Conservation (phyloP, 108 stramenopile species). For the Bacterosira constricta region DNA sequence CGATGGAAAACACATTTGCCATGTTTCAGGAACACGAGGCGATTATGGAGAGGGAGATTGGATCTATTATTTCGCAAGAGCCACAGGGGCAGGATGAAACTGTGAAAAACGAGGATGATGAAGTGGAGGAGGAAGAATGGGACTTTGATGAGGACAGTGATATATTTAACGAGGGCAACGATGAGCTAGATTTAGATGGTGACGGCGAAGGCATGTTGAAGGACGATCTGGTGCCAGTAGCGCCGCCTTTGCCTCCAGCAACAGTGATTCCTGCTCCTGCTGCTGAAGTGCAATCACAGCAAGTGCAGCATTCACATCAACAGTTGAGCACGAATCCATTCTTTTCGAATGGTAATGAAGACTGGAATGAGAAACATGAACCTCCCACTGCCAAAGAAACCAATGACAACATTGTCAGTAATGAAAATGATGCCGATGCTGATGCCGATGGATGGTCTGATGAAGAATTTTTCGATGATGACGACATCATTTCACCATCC, state of each 20-base stretch:
- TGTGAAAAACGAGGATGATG: not conserved
- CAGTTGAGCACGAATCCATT: too few relatives aligned
- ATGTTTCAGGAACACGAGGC: not conserved
- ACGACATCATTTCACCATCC: conserved; percentile 1
- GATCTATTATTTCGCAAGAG: too few relatives aligned
- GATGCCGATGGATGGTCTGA: conserved; percentile 39
- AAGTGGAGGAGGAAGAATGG: conserved; percentile 7
- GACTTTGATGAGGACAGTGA: conserved; percentile 10
- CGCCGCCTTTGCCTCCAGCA: not conserved
- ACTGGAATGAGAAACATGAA: too few relatives aligned
- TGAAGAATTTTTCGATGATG: conserved; percentile 40
- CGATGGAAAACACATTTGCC: not conserved
- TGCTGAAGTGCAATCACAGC: not conserved
- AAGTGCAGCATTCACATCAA: not conserved
- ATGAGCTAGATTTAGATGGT: not conserved
- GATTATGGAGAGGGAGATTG: not conserved
- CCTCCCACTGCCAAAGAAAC: not conserved
- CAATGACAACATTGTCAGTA: not conserved
- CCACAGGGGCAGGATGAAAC: too few relatives aligned
- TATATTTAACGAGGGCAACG: conserved; percentile 7
- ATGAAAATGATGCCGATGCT: conserved; percentile 7
- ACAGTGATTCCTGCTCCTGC: not conserved
- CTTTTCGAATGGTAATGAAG: too few relatives aligned
- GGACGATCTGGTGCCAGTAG: not conserved
- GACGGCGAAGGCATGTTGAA: not conserved